Conservation (phyloP, 768 basidiomycete species). For the Sarcodon aspratus region DNA sequence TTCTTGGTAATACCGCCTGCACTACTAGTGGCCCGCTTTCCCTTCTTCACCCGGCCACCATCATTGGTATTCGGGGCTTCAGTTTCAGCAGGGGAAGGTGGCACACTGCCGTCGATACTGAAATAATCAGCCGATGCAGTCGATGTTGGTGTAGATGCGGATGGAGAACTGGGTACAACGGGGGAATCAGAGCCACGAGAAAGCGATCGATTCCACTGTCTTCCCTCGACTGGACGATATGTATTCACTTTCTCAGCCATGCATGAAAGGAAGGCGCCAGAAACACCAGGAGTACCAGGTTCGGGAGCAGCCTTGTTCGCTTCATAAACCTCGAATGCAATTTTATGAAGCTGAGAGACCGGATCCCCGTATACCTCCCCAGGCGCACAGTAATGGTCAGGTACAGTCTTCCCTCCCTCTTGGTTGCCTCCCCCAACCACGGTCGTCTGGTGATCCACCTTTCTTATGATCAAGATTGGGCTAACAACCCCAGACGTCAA, state of each 20-base stretch:
- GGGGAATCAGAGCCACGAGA: constrained; percentile 22
- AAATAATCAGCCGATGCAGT: constrained; percentile 25
- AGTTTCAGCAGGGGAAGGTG: constrained; percentile 52
- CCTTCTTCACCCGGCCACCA: constrained; percentile 74
- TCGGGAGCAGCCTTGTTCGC: constrained; percentile 57
- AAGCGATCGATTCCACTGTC: constrained; percentile 48
- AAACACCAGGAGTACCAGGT: constrained; percentile 64
- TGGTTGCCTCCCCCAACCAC: constrained; percentile 87
- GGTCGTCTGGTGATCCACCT: constrained; percentile 83
- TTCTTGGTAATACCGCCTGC: constrained; percentile 46
- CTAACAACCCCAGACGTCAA: constrained; percentile 89
- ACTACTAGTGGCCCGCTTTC: constrained; percentile 67
- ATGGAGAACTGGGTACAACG: constrained; percentile 56
- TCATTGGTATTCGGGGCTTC: constrained; percentile 66
- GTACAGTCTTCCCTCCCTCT: constrained; percentile 77
- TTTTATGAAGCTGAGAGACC: constrained; percentile 92
- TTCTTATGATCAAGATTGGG: constrained; percentile 87
- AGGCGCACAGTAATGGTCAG: constrained; percentile 70
- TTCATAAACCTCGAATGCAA: constrained; percentile 88
- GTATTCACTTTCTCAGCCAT: constrained; percentile 93
- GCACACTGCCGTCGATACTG: constrained; percentile 54
- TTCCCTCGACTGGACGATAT: constrained; percentile 73
- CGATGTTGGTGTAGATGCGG: constrained; percentile 50
- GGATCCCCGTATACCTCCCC: constrained; percentile 91
- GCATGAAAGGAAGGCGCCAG: constrained; percentile 80